Conservation (phyloP, 495 filamentous ascomycete species). For the Penicillium robsamsonii region DNA sequence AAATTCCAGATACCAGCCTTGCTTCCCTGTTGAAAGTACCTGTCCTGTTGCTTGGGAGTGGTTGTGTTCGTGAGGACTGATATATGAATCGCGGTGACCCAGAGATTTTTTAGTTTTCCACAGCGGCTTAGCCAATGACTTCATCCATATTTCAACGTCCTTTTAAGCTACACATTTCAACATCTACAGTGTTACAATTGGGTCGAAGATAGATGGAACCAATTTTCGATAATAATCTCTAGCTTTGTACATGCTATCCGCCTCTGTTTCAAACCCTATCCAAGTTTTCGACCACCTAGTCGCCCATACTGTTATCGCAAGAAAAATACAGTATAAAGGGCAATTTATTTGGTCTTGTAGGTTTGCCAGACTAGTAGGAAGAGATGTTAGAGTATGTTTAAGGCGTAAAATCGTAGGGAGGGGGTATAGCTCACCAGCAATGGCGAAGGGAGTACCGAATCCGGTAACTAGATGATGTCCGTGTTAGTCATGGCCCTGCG, state of each 20-base stretch:
- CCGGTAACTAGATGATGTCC: constrained; percentile 54
- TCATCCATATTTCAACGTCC: constrained; percentile 47
- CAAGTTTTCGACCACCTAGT: constrained; percentile 26
- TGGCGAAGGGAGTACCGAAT: constrained; percentile 76
- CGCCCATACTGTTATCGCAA: constrained; percentile 21
- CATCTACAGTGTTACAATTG: constrained; percentile 27
- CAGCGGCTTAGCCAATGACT: constrained; percentile 49
- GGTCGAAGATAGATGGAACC: constrained; percentile 12
- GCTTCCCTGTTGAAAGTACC: background rate
- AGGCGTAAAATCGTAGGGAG: background rate
- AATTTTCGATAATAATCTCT: constrained; percentile 38
- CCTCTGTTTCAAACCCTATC: constrained; percentile 25
- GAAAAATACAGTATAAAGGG: constrained; percentile 16
- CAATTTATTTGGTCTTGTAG: constrained; percentile 60
- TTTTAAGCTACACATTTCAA: constrained; percentile 16
- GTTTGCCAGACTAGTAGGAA: constrained; percentile 76
- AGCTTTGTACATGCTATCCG: constrained; percentile 46
- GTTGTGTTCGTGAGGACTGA: constrained; percentile 23
- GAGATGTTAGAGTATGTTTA: constrained; percentile 24
- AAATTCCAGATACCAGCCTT: constrained; percentile 8
- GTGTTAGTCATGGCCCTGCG: constrained; percentile 31
- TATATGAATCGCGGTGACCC: constrained; percentile 31
- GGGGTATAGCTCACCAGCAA: constrained; percentile 65
- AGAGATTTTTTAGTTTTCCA: constrained; percentile 48
- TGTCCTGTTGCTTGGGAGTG: constrained; percentile 13